These are phyloP conservation scores for Dianthus caryophyllus DNA, from an alignment of 148 eudicot genomes.

Conservation along the genomic window DNA sequence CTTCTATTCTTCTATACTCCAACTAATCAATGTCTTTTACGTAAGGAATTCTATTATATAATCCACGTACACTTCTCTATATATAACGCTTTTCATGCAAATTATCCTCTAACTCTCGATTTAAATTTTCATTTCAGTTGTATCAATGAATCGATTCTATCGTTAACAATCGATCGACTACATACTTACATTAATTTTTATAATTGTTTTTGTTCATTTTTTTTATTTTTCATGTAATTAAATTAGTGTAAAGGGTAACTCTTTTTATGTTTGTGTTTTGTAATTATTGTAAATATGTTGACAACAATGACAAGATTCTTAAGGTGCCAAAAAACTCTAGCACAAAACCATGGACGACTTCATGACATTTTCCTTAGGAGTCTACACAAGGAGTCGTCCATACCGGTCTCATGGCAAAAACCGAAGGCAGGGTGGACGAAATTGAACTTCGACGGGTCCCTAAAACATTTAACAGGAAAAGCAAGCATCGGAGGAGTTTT, in stretches of 20 bases:
- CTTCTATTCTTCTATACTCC: conserved; percentile 23
- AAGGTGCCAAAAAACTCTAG: conserved; percentile 14
- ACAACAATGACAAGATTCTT: conserved; percentile 27
- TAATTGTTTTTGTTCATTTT: neutral
- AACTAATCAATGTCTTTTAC: conserved; percentile 13
- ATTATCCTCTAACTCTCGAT: neutral
- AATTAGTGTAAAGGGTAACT: neutral
- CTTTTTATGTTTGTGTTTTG: neutral
- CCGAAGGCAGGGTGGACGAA: conserved; percentile 84
- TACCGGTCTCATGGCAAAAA: conserved; percentile 67
- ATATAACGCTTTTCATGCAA: neutral
- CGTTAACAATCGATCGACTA: neutral
- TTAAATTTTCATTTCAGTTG: neutral
- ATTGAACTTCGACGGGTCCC: conserved; percentile 81
- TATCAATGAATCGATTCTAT: neutral
- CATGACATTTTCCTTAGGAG: conserved; percentile 30
- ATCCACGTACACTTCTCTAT: neutral
- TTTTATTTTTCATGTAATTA: neutral
- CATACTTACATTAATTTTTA: neutral
- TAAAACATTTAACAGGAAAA: conserved; percentile 51
- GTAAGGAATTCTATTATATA: conserved; percentile 19
- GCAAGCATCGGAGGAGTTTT: conserved; percentile 87
- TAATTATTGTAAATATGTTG: conserved; percentile 24
- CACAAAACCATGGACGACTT: conserved; percentile 44
- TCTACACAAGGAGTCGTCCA: conserved; percentile 45